Percentiles rank a stretch among this genome's conserved stretches.
Evolutionary conservation across 495 filamentous ascomycete genomes (phyloP).

Genomic region (Penicillium salamii): DNA sequence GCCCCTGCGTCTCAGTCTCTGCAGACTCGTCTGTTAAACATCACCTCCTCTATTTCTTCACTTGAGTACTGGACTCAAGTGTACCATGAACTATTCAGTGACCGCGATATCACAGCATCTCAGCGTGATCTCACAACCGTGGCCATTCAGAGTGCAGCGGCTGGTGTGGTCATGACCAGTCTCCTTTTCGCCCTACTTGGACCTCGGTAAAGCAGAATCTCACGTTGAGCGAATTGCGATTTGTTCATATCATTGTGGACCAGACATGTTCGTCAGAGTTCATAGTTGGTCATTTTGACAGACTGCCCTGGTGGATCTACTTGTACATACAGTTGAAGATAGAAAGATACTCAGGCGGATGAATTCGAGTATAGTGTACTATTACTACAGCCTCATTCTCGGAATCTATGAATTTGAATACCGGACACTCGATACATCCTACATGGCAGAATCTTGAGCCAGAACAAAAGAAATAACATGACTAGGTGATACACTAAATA

Average conservation of each 20-base stretch:
- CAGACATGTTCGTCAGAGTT: not conserved
- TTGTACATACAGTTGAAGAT: slow-evolving; percentile 24
- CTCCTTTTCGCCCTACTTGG: slow-evolving; percentile 59
- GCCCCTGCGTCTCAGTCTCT: slow-evolving; percentile 15
- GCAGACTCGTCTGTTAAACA: slow-evolving; percentile 21
- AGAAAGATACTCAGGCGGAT: slow-evolving; percentile 9
- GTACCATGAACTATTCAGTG: slow-evolving; percentile 60
- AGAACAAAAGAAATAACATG: slow-evolving; percentile 32
- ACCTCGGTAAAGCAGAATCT: slow-evolving; percentile 31
- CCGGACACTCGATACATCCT: not conserved
- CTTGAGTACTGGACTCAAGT: slow-evolving; percentile 50
- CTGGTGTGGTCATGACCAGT: slow-evolving; percentile 63
- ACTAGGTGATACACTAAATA: slow-evolving; percentile 35
- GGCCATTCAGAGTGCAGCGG: slow-evolving; percentile 68
- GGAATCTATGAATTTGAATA: not conserved
- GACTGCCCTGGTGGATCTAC: not conserved
- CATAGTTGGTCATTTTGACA: slow-evolving; percentile 1
- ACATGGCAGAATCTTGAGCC: not conserved
- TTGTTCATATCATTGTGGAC: not conserved
- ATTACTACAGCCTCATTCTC: slow-evolving; percentile 1
- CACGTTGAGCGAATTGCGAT: not conserved
- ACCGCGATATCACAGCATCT: slow-evolving; percentile 60
- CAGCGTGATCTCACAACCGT: slow-evolving; percentile 73
- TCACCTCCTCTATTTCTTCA: slow-evolving; percentile 21
- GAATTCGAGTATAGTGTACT: slow-evolving; percentile 10